Evolutionary conservation across 2,329 filamentous ascomycete genomes (phyloP).

Genomic region (Botryotinia convoluta): DNA sequence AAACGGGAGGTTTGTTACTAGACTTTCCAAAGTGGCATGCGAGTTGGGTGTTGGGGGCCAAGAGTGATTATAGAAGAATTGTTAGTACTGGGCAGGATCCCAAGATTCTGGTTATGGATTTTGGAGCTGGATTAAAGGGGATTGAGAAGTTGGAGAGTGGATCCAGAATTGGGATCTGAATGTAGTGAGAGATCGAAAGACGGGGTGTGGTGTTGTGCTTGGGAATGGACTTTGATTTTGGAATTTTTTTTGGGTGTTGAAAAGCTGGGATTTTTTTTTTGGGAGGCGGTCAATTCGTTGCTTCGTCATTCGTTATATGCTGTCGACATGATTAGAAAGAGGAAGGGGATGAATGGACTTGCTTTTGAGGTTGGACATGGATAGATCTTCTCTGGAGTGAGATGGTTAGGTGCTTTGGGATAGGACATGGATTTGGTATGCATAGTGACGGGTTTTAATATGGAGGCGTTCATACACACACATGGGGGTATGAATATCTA

Average conservation of each 20-base stretch:
- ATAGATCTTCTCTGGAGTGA: background rate
- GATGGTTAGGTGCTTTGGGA: background rate
- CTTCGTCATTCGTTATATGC: background rate
- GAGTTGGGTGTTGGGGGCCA: conserved; percentile 94
- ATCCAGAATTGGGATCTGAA: background rate
- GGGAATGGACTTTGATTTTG: background rate
- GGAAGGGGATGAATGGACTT: background rate
- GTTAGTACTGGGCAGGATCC: conserved; percentile 94
- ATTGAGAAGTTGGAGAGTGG: conserved; percentile 43
- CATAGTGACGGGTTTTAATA: background rate
- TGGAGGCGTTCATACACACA: background rate
- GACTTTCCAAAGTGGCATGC: conserved; percentile 93
- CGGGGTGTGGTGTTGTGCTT: background rate
- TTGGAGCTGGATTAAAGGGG: conserved; percentile 62
- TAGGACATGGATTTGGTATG: background rate
- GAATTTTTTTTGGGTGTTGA: background rate
- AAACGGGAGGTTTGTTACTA: conserved; percentile 72
- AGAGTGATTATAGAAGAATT: conserved; percentile 91
- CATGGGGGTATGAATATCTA: background rate
- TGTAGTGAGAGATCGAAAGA: too few relatives aligned
- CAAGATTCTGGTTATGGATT: conserved; percentile 90
- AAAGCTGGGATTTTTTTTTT: background rate
- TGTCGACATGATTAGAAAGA: background rate
- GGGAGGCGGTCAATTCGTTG: background rate
- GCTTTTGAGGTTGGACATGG: background rate